phyloP scores from a whole-genome alignment of 1,139 yeast genomes.

The Geotrichum bryndzae region DNA sequence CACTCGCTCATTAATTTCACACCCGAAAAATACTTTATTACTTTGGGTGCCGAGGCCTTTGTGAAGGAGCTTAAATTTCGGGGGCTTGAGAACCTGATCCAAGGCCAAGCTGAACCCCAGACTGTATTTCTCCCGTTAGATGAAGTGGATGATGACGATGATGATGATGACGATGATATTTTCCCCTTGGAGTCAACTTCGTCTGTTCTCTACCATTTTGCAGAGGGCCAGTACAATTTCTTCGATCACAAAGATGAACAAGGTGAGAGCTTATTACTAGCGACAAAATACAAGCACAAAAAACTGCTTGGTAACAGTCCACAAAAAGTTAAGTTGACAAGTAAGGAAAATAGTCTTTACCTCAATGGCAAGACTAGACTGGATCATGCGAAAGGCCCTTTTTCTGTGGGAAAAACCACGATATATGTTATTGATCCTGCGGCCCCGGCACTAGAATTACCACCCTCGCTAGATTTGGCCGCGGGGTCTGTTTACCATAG shows the following conservation, averaged over 20 bases:
- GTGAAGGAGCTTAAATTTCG: constrained; percentile 67
- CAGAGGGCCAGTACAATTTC: constrained; percentile 43
- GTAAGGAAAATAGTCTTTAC: constrained; percentile 24
- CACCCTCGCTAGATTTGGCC: constrained; percentile 48
- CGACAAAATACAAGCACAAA: constrained; percentile 16
- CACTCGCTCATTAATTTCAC: constrained; percentile 41
- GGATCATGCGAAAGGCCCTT: constrained; percentile 39
- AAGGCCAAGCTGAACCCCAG: constrained; percentile 43
- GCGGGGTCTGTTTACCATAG: constrained; percentile 52
- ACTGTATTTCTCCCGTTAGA: constrained; percentile 50
- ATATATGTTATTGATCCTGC: constrained; percentile 47
- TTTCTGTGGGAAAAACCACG: constrained; percentile 48
- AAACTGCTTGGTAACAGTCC: constrained; percentile 31
- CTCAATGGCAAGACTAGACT: constrained; percentile 46
- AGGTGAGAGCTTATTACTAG: constrained; percentile 5
- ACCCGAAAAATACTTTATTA: constrained; percentile 68
- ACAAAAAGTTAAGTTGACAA: not conserved
- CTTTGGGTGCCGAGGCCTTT: constrained; percentile 59
- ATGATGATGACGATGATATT: not conserved
- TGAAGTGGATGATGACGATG: constrained; percentile 24
- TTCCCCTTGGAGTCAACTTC: constrained; percentile 28
- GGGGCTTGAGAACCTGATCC: constrained; percentile 50
- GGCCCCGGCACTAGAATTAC: constrained; percentile 52
- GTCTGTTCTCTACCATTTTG: constrained; percentile 62
- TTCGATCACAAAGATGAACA: constrained; percentile 38